Percentiles rank a stretch among this genome's conserved stretches.
These are phyloP conservation scores for Penicillium salamii DNA, from an alignment of 495 filamentous ascomycete genomes.

Conservation along the genomic window DNA sequence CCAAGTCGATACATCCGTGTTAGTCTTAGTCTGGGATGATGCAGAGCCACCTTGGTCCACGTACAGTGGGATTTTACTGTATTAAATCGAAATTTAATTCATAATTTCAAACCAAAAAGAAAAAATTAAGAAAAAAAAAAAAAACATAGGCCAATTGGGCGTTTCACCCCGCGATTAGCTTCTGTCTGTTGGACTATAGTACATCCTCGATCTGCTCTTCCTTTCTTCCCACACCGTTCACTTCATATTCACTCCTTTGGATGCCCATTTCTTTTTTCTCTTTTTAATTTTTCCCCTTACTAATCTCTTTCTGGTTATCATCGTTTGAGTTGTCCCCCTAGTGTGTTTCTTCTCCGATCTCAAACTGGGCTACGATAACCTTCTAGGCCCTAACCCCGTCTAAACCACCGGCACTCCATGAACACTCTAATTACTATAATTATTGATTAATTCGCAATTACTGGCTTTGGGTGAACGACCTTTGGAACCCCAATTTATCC, in stretches of 20 bases:
- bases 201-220: slow-evolving; percentile 18
- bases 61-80: slow-evolving; percentile 19
- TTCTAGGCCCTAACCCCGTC: slow-evolving; percentile 15
- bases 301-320: slow-evolving; percentile 12
- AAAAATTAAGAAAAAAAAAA: slow-evolving; percentile 18
- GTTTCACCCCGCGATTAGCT: slow-evolving; percentile 44
- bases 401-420: slow-evolving; percentile 13
- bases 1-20: slow-evolving; percentile 29
- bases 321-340: slow-evolving; percentile 5
- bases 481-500: slow-evolving; percentile 21
- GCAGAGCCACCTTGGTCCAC: slow-evolving; percentile 32
- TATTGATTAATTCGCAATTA: slow-evolving; percentile 27
- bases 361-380: slow-evolving; percentile 16
- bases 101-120: slow-evolving; percentile 11
- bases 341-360: slow-evolving; percentile 11
- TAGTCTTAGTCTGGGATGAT: slow-evolving; percentile 29
- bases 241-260: slow-evolving; percentile 30
- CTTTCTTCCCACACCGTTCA: slow-evolving; percentile 14
- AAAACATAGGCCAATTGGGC: slow-evolving; percentile 18
- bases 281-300: slow-evolving; percentile 15
- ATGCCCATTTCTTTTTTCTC: slow-evolving; percentile 21
- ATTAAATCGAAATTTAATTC: slow-evolving; percentile 3
- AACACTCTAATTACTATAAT: slow-evolving; percentile 28
- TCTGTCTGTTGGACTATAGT: slow-evolving; percentile 28
- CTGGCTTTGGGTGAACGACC: slow-evolving; percentile 2